Conservation (phyloP, 106 monocot species). For the Chionographis japonica region DNA sequence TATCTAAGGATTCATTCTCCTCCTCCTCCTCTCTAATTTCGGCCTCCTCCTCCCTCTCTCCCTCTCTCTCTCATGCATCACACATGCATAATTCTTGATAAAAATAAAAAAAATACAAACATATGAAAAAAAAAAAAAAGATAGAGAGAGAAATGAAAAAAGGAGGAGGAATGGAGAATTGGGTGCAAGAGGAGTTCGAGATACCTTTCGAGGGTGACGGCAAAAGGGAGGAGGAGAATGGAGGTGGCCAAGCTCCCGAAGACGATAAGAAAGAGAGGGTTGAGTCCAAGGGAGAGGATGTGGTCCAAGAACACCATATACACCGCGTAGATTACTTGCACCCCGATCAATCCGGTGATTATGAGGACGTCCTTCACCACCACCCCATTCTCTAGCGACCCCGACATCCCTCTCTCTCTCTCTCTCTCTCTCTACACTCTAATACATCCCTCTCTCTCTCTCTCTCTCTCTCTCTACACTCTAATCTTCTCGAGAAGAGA, state of each 20-base stretch:
- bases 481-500: no score
- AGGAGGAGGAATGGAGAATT: neutral
- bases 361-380: conserved; percentile 23
- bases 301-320: conserved; percentile 28
- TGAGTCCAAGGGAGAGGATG: conserved; percentile 27
- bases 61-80: no score
- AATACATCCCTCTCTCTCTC: no score
- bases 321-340: conserved; percentile 22
- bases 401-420: no score
- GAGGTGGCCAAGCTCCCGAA: conserved; percentile 14
- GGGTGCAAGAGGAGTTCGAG: neutral
- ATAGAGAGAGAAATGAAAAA: neutral
- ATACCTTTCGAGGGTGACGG: conserved; percentile 44
- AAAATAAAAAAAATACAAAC: no score
- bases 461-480: no score
- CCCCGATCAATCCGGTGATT: conserved; percentile 27
- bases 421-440: no score
- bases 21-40: no score
- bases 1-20: no score
- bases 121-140: no score
- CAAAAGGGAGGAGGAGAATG: conserved; percentile 49
- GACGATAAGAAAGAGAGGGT: conserved; percentile 33
- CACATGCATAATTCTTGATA: no score
- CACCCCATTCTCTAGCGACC: neutral
- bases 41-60: no score